A percentile compares a stretch with the other conserved stretches of the same genome.
Evolutionary conservation across 2,329 filamentous ascomycete species (phyloP).

Genomic region (Claviceps arundinis): DNA sequence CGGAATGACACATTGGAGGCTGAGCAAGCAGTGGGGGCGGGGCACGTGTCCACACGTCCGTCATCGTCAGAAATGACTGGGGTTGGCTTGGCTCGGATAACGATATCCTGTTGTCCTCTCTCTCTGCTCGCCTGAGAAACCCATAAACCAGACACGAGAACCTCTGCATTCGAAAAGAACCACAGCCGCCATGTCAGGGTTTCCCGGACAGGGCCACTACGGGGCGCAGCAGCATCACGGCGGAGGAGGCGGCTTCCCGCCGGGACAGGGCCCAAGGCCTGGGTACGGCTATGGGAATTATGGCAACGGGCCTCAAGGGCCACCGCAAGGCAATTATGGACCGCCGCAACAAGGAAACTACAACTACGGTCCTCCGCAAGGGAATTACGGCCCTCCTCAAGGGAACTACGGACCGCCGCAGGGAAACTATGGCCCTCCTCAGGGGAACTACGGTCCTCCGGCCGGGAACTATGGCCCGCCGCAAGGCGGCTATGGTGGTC

Average conservation of each 20-base stretch:
- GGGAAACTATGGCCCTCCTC: constrained; percentile 4
- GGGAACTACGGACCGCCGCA: too few species aligned
- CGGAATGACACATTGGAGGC: neutral
- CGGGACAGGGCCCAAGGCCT: constrained; percentile 11
- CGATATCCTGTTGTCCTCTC: too few species aligned
- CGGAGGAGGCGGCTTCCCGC: constrained; percentile 13
- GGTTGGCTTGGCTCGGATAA: too few species aligned
- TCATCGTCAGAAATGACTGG: neutral
- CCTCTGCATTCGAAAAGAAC: too few species aligned
- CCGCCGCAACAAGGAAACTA: constrained; percentile 4
- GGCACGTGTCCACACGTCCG: neutral
- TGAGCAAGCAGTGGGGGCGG: neutral
- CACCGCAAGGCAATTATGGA: constrained; percentile 9
- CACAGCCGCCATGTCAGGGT: constrained; percentile 22
- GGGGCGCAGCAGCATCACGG: constrained; percentile 20
- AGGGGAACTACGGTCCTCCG: constrained; percentile 11
- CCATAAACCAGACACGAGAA: too few species aligned
- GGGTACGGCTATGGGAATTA: constrained; percentile 20
- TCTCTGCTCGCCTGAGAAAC: too few species aligned
- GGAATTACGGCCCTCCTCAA: too few species aligned
- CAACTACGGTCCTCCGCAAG: constrained; percentile 8
- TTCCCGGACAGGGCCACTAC: constrained; percentile 28
- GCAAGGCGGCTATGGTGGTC: constrained; percentile 8
- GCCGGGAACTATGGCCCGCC: constrained; percentile 13
- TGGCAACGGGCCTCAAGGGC: constrained; percentile 12